Conservation (phyloP, 2,329 filamentous ascomycete genomes). For the Penicillium hordei region DNA sequence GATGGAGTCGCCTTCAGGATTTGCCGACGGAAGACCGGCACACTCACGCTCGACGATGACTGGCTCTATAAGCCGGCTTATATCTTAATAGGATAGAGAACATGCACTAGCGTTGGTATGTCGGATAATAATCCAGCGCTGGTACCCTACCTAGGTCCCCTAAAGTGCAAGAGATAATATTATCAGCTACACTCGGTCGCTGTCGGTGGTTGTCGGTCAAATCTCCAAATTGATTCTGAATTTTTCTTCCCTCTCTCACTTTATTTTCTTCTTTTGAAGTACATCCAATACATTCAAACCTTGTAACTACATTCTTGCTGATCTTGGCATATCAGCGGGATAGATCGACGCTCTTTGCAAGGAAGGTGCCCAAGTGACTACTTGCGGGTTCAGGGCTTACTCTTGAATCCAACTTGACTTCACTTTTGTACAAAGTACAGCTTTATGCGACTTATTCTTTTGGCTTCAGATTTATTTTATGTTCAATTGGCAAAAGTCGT, state of each 20-base stretch:
- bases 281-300: too few relatives aligned
- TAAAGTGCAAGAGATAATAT: neutral
- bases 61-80: conserved; percentile 11
- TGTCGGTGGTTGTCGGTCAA: conserved; percentile 21
- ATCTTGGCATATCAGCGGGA: neutral
- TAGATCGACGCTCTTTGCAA: neutral
- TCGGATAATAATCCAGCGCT: conserved; percentile 16
- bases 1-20: conserved; percentile 8
- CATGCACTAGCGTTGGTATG: neutral
- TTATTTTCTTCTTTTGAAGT: too few relatives aligned
- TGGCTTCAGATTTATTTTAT: neutral
- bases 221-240: neutral
- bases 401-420: neutral
- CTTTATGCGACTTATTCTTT: neutral
- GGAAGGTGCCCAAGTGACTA: neutral
- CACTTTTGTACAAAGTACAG: neutral
- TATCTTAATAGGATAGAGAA: neutral
- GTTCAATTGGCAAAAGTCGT: neutral
- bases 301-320: neutral
- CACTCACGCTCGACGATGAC: conserved; percentile 16
- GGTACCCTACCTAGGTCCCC: neutral
- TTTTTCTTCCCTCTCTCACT: neutral
- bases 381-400: neutral
- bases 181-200: conserved; percentile 12
- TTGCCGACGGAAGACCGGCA: conserved; percentile 26